Evolutionary conservation across 805 yeast species (phyloP), one percentile per base, ranked within the genome.

Genomic region (Lipomyces mesembrius): DNA sequence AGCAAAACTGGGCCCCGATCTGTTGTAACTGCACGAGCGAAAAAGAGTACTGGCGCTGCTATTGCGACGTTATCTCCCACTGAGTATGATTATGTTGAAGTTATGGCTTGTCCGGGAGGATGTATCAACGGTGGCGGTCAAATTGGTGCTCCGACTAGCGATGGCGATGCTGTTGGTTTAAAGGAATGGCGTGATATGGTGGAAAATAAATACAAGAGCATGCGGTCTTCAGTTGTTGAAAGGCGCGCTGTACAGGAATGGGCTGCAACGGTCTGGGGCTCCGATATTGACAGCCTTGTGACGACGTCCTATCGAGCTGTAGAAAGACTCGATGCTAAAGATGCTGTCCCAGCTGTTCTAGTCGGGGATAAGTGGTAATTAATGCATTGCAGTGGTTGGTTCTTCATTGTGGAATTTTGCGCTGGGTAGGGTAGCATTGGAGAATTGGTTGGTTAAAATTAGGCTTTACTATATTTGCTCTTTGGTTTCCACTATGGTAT

Each of bases 51-150:
- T 12, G 80, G 72, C 1, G 87, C 87, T 0, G 93, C 64, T 4
- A 49, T 59, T 5, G 67, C 70, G 22, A 54, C 57, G 25, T 39
- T 67, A 68, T 58, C 90, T 66, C 89, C 94, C 0, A 77, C 84
- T 39, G 81, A 80, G 53, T 88, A 90, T 72, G 95, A 91, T 69
- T 91, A 89, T 72, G 90, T 94, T 5, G 99, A 95, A 74, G 89
- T 95, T 57, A 94, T 92, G 97, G 99, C 99, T 0, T 95, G 99
- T 77, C 99, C 99, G 5, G 92, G 91, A 35, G 99, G 99, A 0
- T 95, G 98, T 75, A 90, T 93, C 64, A 95, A 94, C 74, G 99
- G 99, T 11, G 98, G 99, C 27, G 99, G 99, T 0, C 93, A 92
- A 73, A 84, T 92, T 22, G 83, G 85, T 3, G 82, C 77, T 12